Evolutionary conservation across 2,329 filamentous ascomycete genomes (phyloP), one percentile per base, ranked within the genome.

Genomic region (Atkinsonella texensis): DNA sequence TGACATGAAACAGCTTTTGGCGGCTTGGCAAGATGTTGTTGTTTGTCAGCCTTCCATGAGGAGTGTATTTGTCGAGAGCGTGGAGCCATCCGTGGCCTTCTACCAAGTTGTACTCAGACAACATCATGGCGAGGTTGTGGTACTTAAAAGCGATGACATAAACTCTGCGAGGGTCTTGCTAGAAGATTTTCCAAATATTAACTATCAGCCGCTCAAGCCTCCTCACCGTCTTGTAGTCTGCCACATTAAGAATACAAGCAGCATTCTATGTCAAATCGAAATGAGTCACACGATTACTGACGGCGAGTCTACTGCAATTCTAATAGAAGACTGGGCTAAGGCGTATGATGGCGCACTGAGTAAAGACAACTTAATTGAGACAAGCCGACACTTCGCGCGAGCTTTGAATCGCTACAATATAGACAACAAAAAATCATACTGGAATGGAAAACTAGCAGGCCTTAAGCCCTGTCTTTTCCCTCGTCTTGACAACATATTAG

Each of bases 211-310:
- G 33, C 49, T 35, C 20, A 51, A 51, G 15, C 49, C 49, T 17
- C 49, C 49, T 23, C 49, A 51, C 20, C 49, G 43, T 4, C 13
- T 51, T 33, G 13, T 42, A 8, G 43, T 51, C 13, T 51, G 49
- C n/a, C 17, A 42, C 6, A 10, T 46, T 17, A 20, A 9, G 1
- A 12, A 46, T 23, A 31, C 41, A 8, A 55, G 55, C 2, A 52
- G 52, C 23, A 51, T 62, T 15, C 47, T 55, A 40, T 60, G 61
- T 52, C 58, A 58, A 28, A 51, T 70, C 10, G 66, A 68, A 17
- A 61, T 70, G 56, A 68, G 62, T 48, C 67, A 69, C 46, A 59
- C 62, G 2, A 50, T 68, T 12, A 61, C 62, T 2, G 67, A 69
- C n/a, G 66, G 65, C 2, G 57, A 61, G 31, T 67, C 67, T 0